Base-by-base conservation (phyloP, 2,329 filamentous ascomycete genomes). In the Magnaporthiopsis incrustans region DNA sequence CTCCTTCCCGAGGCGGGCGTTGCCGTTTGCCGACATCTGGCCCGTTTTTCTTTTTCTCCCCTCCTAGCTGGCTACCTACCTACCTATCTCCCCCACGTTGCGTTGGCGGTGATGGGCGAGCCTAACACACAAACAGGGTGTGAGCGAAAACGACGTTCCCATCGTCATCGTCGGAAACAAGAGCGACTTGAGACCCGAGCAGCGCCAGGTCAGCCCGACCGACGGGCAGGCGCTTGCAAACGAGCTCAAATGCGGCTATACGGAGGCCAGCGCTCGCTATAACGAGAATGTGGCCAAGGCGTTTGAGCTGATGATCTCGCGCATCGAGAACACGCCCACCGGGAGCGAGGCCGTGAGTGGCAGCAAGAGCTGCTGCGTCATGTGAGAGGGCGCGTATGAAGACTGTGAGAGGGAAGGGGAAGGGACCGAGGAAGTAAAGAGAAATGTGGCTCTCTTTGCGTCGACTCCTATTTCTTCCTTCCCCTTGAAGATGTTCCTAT, bases 91-190 rank as follows among this genome's bases (percentile, higher is more conserved):
- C n/a, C 15, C 44, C 44, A 53, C 44, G 44, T n/a, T n/a, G 44
- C 44, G 18, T 10, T 22, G 44, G 44, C 3, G 44, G 44, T n/a
- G 18, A 53, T 11, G 44, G 44, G n/a, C 44, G 44, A 6, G 4
- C 30, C 30, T 30, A 30, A n/a, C 7, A 35, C 26, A 58, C 18
- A 26, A 33, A 26, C 69, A 97, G 91, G 95, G 95, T 69, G 90
- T 92, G n/a, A 38, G 32, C 65, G 93, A 97, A 71, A 90, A 89
- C 76, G 61, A 63, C 56, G 92, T 97, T 63, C 95, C 95, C 12
- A 89, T 98, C 70, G 91, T 96, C 70, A 89, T 99, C 67, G 93
- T 99, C 63, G 95, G 92, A 70, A 99, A 99, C 82, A 99, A 99
- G 81, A 93, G 89, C 74, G 95, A 99, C 76, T 82, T 99, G 65